Percentiles rank a stretch among this genome's conserved stretches.
phyloP scores from a whole-genome alignment of 169 alveolate genomes.

The Plasmodium gallinaceum region DNA sequence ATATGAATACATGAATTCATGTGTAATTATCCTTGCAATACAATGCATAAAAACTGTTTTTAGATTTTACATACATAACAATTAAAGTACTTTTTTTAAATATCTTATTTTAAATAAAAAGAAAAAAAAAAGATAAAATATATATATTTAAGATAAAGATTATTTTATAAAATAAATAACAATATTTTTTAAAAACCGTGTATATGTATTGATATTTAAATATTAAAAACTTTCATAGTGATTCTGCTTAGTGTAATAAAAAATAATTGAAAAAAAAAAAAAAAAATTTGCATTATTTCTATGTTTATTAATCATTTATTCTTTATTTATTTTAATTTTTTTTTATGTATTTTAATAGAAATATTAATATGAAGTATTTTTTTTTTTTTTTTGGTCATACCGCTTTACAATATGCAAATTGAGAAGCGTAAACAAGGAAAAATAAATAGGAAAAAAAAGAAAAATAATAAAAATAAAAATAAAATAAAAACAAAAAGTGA shows the following conservation, averaged over 20 bases:
- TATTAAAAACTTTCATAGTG: too few species aligned
- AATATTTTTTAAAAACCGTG: too few species aligned
- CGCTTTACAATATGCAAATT: neutral
- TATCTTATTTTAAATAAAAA: neutral
- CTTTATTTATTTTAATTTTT: conserved; percentile 1
- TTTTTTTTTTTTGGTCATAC: conserved; percentile 6
- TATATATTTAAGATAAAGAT: too few species aligned
- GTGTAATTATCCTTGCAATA: conserved; percentile 1
- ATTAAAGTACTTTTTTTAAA: neutral
- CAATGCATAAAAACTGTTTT: neutral
- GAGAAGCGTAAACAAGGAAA: conserved; percentile 2
- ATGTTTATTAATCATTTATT: neutral
- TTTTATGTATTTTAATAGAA: neutral
- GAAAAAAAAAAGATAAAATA: neutral
- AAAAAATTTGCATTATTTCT: conserved; percentile 10
- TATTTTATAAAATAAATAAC: too few species aligned
- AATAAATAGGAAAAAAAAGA: neutral
- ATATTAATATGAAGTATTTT: neutral
- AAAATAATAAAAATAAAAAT: neutral
- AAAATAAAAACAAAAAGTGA: neutral
- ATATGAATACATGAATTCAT: neutral
- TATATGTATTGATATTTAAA: too few species aligned
- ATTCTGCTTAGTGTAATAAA: neutral
- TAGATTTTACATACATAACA: neutral
- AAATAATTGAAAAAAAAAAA: neutral